Conservation (phyloP, 2,329 filamentous ascomycete species). For the Pseudogymnoascus sp. region DNA sequence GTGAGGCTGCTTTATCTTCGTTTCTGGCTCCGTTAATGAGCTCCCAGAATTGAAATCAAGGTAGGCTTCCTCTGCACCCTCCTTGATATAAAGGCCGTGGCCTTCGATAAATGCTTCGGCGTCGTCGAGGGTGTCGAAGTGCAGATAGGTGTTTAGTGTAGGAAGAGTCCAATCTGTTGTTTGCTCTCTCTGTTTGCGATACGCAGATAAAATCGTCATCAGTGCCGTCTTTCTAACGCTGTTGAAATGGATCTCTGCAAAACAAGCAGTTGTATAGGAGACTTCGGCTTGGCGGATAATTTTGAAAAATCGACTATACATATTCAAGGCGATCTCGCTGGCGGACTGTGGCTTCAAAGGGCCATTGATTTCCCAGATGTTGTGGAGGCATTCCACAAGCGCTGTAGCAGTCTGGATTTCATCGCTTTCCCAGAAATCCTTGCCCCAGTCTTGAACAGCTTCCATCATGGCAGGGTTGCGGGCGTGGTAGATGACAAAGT, state of each 20-base stretch:
- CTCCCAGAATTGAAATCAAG: constrained; percentile 24
- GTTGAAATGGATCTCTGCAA: constrained; percentile 60
- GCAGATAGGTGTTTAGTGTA: constrained; percentile 48
- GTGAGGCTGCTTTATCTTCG: constrained; percentile 46
- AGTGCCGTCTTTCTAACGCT: constrained; percentile 51
- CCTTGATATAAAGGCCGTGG: constrained; percentile 47
- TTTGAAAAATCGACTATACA: constrained; percentile 48
- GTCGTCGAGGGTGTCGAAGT: constrained; percentile 59
- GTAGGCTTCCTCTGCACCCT: constrained; percentile 28
- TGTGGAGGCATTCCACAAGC: constrained; percentile 52
- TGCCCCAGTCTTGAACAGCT: constrained; percentile 47
- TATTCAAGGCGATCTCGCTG: constrained; percentile 36
- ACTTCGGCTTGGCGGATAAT: constrained; percentile 48
- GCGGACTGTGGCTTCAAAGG: constrained; percentile 40
- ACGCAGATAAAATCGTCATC: constrained; percentile 44
- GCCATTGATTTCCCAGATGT: constrained; percentile 47
- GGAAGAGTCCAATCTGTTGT: constrained; percentile 52
- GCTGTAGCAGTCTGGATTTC: constrained; percentile 54
- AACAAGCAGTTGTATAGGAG: constrained; percentile 62
- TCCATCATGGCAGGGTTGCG: constrained; percentile 49
- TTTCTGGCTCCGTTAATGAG: constrained; percentile 32
- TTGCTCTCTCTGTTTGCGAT: constrained; percentile 47
- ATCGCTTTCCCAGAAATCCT: constrained; percentile 46
- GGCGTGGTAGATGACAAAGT: constrained; percentile 55
- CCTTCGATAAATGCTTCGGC: constrained; percentile 55